Evolutionary conservation across 257 asterid species (phyloP).

Genomic region (Solanum dulcamara): DNA sequence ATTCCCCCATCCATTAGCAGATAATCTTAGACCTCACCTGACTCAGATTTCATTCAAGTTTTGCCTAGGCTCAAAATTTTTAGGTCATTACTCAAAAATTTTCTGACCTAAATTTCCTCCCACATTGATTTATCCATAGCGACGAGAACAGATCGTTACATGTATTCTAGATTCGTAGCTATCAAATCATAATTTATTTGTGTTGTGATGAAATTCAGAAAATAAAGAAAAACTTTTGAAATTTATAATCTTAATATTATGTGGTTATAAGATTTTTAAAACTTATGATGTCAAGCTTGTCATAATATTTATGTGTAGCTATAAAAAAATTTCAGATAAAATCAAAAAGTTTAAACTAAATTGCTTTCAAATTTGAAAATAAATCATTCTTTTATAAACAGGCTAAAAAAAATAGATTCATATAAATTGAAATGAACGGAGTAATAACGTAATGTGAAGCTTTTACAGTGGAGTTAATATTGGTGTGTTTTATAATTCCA

Average conservation of each 20-base stretch:
- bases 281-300: neutral
- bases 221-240: too few species aligned
- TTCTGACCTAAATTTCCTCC: too few species aligned
- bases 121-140: too few species aligned
- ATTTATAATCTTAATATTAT: neutral
- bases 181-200: too few species aligned
- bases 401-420: neutral
- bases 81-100: too few species aligned
- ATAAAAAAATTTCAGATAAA: neutral
- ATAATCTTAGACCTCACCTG: too few species aligned
- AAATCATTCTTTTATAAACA: neutral
- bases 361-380: neutral
- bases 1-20: too few species aligned
- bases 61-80: too few species aligned
- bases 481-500: constrained; percentile 3
- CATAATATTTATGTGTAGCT: neutral
- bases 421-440: neutral
- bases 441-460: neutral
- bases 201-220: too few species aligned
- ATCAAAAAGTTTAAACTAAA: neutral
- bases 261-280: neutral
- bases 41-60: too few species aligned
- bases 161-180: too few species aligned
- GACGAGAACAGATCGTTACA: too few species aligned
- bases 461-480: neutral